Evolutionary conservation across 768 basidiomycete species (phyloP), one percentile per base, ranked within the genome.

Genomic region (Guyanaporus albipodus): DNA sequence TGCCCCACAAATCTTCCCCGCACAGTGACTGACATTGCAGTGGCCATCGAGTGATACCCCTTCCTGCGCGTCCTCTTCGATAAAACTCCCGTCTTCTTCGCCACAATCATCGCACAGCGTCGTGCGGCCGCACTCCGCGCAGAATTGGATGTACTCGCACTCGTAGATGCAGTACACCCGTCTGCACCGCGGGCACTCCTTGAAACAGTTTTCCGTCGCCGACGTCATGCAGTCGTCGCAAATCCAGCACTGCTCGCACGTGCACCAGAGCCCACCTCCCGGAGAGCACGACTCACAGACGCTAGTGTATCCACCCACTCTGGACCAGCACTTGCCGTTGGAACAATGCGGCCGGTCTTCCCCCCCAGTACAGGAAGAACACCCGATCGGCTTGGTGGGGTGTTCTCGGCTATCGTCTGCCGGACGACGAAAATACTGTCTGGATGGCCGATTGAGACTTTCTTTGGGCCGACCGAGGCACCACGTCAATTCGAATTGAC

Each of bases 71-170:
- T 46, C 48, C 1, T 36, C 11, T 2, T 22, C 12, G 5, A 35
- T 26, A 50, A 42, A 39, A n/a, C n/a, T n/a, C n/a, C n/a, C n/a
- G 5, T 64, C 60, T 47, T 60, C 60, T 43, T 63, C 63, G 12
- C 27, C 33, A 28, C 61, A 65, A 32, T 62, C 61, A 4, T 63
- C 44, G 39, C 63, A 62, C 37, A 57, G 14, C 41, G 51, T 54
- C 39, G 54, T 48, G 21, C 52, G 55, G 34, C 29, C 40, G 24
- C 61, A 62, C 18, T 50, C 54, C 29, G 17, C 7, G 32, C 61
- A 62, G n/a, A 29, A 50, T 15, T 38, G 42, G 14, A 62, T 62
- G 38, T 65, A 62, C 4, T 49, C 44, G 63, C 61, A 65, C 4
- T 36, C 37, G 18, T 50, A 26, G 18, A 37, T 14, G 45, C 60